These are phyloP conservation scores for Tuber indicum DNA, from an alignment of 495 filamentous ascomycete genomes.

Conservation along the genomic window DNA sequence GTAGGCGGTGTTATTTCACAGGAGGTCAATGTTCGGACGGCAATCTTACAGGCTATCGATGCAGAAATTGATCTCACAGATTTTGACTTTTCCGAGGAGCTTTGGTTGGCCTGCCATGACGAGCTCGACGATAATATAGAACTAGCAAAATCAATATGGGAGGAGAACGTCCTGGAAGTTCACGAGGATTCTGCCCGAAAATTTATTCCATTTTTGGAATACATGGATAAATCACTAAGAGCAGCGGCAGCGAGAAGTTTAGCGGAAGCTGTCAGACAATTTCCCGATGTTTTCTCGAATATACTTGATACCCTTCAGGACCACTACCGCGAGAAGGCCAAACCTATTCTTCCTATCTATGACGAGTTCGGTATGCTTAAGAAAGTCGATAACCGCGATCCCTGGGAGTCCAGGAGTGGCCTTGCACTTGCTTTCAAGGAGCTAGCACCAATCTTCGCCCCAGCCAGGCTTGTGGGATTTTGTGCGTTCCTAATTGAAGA, in stretches of 20 bases:
- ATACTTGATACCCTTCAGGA: slow-evolving; percentile 58
- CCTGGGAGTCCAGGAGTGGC: slow-evolving; percentile 84
- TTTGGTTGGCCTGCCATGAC: slow-evolving; percentile 90
- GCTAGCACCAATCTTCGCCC: slow-evolving; percentile 62
- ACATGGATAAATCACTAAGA: slow-evolving; percentile 68
- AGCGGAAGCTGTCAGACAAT: slow-evolving; percentile 59
- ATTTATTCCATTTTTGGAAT: slow-evolving; percentile 72
- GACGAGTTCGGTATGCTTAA: slow-evolving; percentile 90
- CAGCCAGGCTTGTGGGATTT: slow-evolving; percentile 64
- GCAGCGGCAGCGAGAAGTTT: slow-evolving; percentile 75
- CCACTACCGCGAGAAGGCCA: slow-evolving; percentile 68
- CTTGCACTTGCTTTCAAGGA: slow-evolving; percentile 80
- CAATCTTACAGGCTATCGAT: slow-evolving; percentile 82
- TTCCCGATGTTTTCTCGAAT: slow-evolving; percentile 52
- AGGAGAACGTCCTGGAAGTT: slow-evolving; percentile 78
- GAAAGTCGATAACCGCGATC: slow-evolving; percentile 74
- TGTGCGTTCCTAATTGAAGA: slow-evolving; percentile 75
- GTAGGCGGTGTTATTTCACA: slow-evolving; percentile 68
- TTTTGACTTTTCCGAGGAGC: slow-evolving; percentile 73
- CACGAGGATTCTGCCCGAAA: slow-evolving; percentile 55
- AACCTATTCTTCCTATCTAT: slow-evolving; percentile 69
- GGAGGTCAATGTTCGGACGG: slow-evolving; percentile 71
- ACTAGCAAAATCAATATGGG: slow-evolving; percentile 81
- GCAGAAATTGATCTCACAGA: slow-evolving; percentile 87
- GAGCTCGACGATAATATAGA: slow-evolving; percentile 82